Base-by-base conservation (phyloP, 768 basidiomycete species). In the Gelatoporia subvermispora region DNA sequence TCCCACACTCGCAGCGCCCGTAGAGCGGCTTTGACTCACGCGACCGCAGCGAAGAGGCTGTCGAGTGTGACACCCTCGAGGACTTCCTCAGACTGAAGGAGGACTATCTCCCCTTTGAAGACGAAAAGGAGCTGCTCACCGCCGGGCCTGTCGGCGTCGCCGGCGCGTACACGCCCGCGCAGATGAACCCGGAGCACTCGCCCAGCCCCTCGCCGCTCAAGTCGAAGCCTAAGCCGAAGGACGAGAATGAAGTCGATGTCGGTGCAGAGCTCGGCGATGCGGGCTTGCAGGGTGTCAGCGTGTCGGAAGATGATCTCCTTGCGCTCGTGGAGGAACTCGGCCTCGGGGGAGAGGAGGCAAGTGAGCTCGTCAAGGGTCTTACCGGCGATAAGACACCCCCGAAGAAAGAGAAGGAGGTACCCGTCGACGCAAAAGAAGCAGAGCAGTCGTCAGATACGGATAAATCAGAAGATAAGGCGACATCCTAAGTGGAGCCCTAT, bases 151-250 rank as follows among this genome's bases (percentile, higher is more conserved):
- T 91, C 43, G 90, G 89, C 47, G 86, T 93, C 5, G 88, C 91
- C 2, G 90, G 90, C 3, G 90, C 86, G 0, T 71, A 77, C 23
- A 72, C 81, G 8, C 87, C 89, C 9, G 68, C 81, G 8, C 79
- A 91, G 61, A 91, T 91, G 84, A 85, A 84, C 7, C 85, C 86
- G n/a, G 79, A 84, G 35, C 84, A 91, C 57, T 81, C 71, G 58
- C 75, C 72, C 35, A 61, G 59, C 18, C 61, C 61, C 5, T 64
- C 65, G 4, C 65, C 67, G 2, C 53, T 61, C n/a, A 77, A 77
- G 11, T 62, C 73, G 40, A 77, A 71, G 50, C 65, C 65, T 16
- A 35, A 25, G 24, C 73, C 75, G 40, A 84, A 84, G 65, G 84
- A 81, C 34, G 70, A 75, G 34, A 73, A 72, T 18, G 70, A 74